Evolutionary conservation across 352 stramenopile species (phyloP).

Genomic region (Globisporangium splendens): DNA sequence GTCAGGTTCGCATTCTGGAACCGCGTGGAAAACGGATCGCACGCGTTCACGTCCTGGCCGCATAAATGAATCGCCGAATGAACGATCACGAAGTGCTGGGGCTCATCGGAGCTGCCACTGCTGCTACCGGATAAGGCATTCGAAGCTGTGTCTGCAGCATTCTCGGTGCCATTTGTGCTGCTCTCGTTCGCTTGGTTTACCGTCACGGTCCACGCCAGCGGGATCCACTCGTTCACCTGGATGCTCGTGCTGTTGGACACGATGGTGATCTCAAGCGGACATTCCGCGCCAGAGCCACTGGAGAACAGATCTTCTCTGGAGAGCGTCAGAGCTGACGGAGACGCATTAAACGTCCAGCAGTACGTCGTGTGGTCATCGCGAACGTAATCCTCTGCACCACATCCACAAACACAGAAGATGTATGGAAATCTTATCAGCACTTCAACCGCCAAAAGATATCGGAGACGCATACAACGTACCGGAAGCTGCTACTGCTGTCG

Average conservation of each 20-base stretch:
- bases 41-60: constrained; percentile 7
- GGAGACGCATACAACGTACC: constrained; percentile 1
- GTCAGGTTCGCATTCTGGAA: constrained; percentile 19
- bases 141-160: background rate
- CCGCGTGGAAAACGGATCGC: constrained; percentile 18
- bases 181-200: constrained; percentile 19
- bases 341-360: constrained; percentile 27
- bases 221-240: constrained; percentile 11
- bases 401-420: background rate
- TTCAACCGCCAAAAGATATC: background rate
- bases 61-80: constrained; percentile 22
- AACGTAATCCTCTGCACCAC: background rate
- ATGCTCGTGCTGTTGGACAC: background rate
- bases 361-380: constrained; percentile 30
- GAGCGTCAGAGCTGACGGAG: constrained; percentile 13
- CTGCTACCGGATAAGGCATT: background rate
- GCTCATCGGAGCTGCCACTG: background rate
- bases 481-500: background rate
- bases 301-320: constrained; percentile 14
- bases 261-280: constrained; percentile 19
- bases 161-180: background rate
- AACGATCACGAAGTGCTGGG: constrained; percentile 4
- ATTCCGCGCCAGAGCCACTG: constrained; percentile 13
- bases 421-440: background rate
- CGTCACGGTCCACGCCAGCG: constrained; percentile 21